phyloP scores from a whole-genome alignment of 2,329 filamentous ascomycete genomes.

The Colletotrichum lindemuthianum region DNA sequence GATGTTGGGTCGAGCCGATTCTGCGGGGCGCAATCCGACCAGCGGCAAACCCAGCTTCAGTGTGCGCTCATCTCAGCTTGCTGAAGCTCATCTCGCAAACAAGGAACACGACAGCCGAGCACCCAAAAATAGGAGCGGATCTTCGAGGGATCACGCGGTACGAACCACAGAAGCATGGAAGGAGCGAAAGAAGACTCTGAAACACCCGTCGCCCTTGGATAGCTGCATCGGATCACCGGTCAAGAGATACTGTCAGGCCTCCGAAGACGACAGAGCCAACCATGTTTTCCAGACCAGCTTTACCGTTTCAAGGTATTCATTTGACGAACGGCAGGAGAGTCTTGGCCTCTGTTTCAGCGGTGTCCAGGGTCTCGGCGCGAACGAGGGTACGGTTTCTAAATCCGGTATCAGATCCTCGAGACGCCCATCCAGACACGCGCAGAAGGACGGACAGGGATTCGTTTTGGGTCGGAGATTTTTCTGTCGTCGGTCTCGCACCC shows the following conservation, averaged over 20 bases:
- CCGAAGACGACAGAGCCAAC: background rate
- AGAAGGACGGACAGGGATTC: constrained; percentile 3
- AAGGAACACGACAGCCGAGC: constrained; percentile 11
- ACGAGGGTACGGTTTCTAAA: constrained; percentile 21
- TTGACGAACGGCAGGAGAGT: constrained; percentile 12
- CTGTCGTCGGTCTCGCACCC: background rate
- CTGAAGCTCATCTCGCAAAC: constrained; percentile 4
- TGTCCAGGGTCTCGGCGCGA: constrained; percentile 4
- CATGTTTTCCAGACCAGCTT: background rate
- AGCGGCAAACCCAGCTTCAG: background rate
- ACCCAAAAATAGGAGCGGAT: constrained; percentile 30
- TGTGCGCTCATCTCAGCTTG: background rate
- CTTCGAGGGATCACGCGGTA: constrained; percentile 2
- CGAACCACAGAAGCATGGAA: constrained; percentile 22
- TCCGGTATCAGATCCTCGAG: constrained; percentile 20
- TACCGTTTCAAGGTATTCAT: constrained; percentile 12
- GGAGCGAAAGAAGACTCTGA: constrained; percentile 26
- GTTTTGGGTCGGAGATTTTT: constrained; percentile 33
- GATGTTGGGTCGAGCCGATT: constrained; percentile 3
- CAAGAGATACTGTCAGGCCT: background rate
- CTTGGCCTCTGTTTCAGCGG: constrained; percentile 32
- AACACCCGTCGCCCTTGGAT: constrained; percentile 14
- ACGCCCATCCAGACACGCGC: constrained; percentile 21
- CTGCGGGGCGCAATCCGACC: background rate
- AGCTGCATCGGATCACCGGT: constrained; percentile 28